phyloP scores from a whole-genome alignment of 2,329 filamentous ascomycete species.

The Beauveria australis region DNA sequence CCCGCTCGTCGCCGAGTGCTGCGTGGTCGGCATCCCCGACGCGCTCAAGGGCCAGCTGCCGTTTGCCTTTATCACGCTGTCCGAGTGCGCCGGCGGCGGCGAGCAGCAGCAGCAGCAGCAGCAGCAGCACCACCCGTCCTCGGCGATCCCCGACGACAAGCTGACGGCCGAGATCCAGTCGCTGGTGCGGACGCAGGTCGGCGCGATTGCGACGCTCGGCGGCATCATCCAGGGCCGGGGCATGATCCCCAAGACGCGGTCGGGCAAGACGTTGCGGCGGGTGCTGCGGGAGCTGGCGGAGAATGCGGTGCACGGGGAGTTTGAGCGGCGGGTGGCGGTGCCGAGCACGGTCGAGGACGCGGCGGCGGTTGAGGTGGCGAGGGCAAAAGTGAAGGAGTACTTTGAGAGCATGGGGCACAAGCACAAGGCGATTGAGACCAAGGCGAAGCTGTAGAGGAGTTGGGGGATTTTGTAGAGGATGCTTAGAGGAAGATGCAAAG shows the following conservation, averaged over 20 bases:
- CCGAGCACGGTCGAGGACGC: conserved; percentile 82
- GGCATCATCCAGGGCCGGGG: conserved; percentile 77
- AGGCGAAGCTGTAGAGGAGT: conserved; percentile 45
- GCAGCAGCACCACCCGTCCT: conserved; percentile 33
- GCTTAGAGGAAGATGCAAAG: too few species aligned
- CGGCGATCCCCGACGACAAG: conserved; percentile 38
- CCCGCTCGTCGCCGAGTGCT: conserved; percentile 70
- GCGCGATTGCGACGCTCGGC: conserved; percentile 76
- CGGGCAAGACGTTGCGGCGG: conserved; percentile 81
- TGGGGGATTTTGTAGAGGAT: too few species aligned
- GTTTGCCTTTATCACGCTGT: conserved; percentile 71
- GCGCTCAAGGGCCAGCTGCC: conserved; percentile 82
- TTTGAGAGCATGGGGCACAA: conserved; percentile 46
- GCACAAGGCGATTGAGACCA: conserved; percentile 40
- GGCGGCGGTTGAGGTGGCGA: conserved; percentile 65
- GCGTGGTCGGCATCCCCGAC: conserved; percentile 81
- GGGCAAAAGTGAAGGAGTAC: conserved; percentile 64
- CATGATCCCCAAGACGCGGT: conserved; percentile 86
- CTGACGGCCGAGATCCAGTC: conserved; percentile 57
- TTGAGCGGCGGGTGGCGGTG: conserved; percentile 62
- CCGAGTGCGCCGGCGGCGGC: conserved; percentile 20
- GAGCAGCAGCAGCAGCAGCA: conserved; percentile 25
- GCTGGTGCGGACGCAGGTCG: conserved; percentile 71
- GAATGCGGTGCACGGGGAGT: conserved; percentile 67
- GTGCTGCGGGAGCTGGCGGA: conserved; percentile 79